These are phyloP conservation scores for Corymbia maculata DNA, from an alignment of 345 rosid genomes.

Conservation along the genomic window DNA sequence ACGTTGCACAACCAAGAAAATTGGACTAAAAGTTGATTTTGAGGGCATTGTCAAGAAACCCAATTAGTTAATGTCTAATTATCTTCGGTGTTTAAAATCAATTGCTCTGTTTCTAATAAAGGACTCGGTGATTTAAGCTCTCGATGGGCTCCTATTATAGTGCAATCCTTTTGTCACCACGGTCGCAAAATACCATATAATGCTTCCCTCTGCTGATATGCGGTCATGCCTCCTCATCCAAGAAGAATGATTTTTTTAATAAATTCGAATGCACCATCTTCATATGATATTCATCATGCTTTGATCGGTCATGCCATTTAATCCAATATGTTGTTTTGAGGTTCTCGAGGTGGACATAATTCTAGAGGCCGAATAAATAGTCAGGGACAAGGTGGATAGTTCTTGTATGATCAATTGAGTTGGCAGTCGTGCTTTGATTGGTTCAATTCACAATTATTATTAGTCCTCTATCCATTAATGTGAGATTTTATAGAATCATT, in stretches of 20 bases:
- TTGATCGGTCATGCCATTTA: neutral
- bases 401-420: neutral
- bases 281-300: neutral
- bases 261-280: neutral
- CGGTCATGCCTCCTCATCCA: neutral
- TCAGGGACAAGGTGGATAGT: neutral
- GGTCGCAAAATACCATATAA: too few relatives aligned
- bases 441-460: neutral
- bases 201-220: neutral
- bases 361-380: neutral
- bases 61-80: neutral
- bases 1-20: neutral
- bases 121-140: neutral
- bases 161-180: neutral
- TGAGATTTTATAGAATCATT: rapidly evolving
- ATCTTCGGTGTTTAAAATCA: neutral
- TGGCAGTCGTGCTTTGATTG: neutral
- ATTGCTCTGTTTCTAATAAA: too few relatives aligned
- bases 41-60: rapidly evolving
- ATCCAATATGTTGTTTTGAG: neutral
- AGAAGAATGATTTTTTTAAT: neutral
- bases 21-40: neutral
- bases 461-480: too few relatives aligned
- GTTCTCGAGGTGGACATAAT: neutral
- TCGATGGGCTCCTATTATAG: neutral